phyloP scores from a whole-genome alignment of 192 early-diverging fungal genomes.

The Coemansia erecta region DNA sequence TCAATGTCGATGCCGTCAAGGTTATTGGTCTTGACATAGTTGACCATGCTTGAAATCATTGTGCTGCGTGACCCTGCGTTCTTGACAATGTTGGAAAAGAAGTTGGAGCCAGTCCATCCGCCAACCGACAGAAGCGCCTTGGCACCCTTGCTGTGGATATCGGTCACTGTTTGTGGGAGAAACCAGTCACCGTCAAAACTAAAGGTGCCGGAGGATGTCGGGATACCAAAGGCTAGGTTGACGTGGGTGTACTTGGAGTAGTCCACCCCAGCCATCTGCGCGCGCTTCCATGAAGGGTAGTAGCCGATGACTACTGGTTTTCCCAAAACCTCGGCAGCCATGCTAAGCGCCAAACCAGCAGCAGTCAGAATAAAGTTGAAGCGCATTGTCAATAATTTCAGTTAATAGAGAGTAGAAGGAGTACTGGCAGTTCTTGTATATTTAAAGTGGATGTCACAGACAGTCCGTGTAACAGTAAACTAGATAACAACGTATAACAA shows the following conservation, averaged over 20 bases:
- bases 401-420: no score
- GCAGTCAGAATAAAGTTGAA: slow-evolving; percentile 23
- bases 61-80: slow-evolving; percentile 40
- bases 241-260: slow-evolving; percentile 63
- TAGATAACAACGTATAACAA: no score
- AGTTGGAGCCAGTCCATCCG: slow-evolving; percentile 71
- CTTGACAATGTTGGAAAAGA: slow-evolving; percentile 60
- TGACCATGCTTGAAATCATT: slow-evolving; percentile 60
- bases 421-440: no score
- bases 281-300: slow-evolving; percentile 41
- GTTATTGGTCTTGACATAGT: slow-evolving; percentile 53
- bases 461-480: no score
- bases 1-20: slow-evolving; percentile 67
- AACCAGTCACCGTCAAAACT: slow-evolving; percentile 35
- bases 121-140: slow-evolving; percentile 62
- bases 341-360: slow-evolving; percentile 26
- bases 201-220: slow-evolving; percentile 36
- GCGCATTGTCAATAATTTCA: slow-evolving; percentile 14
- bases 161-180: slow-evolving; percentile 38
- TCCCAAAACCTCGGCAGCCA: slow-evolving; percentile 6
- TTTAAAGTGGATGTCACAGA: no score
- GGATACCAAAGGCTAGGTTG: slow-evolving; percentile 63
- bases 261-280: slow-evolving; percentile 22
- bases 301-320: slow-evolving; percentile 35
- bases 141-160: slow-evolving; percentile 46